A percentile compares a stretch with the other conserved stretches of the same genome.
Evolutionary conservation across 2,329 filamentous ascomycete species (phyloP).

Genomic region (Xylaria polymorpha): DNA sequence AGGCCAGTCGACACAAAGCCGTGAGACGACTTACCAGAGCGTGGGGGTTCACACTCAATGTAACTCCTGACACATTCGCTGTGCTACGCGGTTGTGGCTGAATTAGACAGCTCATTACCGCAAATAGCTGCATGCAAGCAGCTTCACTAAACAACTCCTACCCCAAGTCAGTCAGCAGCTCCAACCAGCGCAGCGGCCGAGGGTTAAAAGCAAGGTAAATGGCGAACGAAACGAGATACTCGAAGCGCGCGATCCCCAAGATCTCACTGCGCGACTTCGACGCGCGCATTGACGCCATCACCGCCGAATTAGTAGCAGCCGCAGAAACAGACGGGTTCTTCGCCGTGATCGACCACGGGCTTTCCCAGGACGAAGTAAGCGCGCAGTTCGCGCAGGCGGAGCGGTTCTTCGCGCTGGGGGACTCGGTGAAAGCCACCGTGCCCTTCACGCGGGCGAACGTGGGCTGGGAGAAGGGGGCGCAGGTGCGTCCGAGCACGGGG

Average conservation of each 20-base stretch:
- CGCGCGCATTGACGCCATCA: constrained; percentile 64
- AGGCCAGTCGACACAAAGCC: background rate
- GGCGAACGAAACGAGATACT: constrained; percentile 53
- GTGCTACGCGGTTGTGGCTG: background rate
- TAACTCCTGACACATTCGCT: background rate
- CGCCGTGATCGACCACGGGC: constrained; percentile 66
- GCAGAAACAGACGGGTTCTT: constrained; percentile 72
- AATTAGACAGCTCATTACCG: background rate
- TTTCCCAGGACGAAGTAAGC: constrained; percentile 61
- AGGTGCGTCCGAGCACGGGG: constrained; percentile 70
- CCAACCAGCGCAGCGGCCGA: too few species aligned
- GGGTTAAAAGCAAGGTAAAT: constrained; percentile 32
- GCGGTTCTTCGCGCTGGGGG: constrained; percentile 65
- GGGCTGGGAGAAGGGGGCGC: constrained; percentile 70
- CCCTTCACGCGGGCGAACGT: constrained; percentile 67
- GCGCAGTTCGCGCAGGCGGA: constrained; percentile 62
- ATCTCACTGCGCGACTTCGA: constrained; percentile 67
- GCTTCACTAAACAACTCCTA: background rate
- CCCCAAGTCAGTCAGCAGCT: background rate
- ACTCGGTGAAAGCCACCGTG: constrained; percentile 63
- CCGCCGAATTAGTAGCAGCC: constrained; percentile 61
- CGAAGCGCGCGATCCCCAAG: constrained; percentile 58
- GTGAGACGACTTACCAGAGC: background rate
- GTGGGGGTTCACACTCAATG: background rate
- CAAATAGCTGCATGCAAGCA: background rate